Percentiles rank a stretch among this genome's conserved stretches.
Conservation (phyloP, 108 stramenopile genomes). For the Schizochytrium sp. region DNA sequence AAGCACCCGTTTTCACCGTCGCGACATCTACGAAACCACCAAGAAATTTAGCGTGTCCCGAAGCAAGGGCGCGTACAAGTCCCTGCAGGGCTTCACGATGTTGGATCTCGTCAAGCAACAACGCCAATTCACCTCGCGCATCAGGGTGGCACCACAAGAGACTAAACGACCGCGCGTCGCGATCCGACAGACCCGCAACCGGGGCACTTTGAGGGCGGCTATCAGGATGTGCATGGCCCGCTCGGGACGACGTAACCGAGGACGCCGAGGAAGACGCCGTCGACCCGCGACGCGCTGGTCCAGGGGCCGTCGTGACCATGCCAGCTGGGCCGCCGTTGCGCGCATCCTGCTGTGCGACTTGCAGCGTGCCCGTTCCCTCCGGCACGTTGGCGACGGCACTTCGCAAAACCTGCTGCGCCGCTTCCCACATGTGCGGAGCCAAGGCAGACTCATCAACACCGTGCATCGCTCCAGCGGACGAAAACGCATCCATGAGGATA, state of each 20-base stretch:
- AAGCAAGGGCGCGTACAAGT: neutral
- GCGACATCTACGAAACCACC: neutral
- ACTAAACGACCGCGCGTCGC: neutral
- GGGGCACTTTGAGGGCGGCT: neutral
- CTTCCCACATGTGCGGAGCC: neutral
- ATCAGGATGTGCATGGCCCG: neutral
- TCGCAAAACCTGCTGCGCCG: neutral
- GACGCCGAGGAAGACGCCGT: neutral
- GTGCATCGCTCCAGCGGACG: neutral
- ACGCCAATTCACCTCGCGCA: neutral
- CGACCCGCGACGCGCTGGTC: neutral
- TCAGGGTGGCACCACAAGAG: slow-evolving; percentile 3
- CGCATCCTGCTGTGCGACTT: neutral
- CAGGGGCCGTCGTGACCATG: neutral
- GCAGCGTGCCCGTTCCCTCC: neutral
- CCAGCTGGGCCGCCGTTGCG: no score
- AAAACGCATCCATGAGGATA: neutral
- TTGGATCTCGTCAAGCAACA: neutral
- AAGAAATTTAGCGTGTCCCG: neutral
- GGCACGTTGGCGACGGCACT: neutral
- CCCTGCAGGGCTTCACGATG: slow-evolving; percentile 7
- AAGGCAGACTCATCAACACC: neutral
- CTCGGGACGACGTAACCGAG: neutral
- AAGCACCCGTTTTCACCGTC: neutral
- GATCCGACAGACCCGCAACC: neutral